Evolutionary conservation across 495 filamentous ascomycete species (phyloP), one percentile per base, ranked within the genome.

Genomic region (Glonium stellatum): DNA sequence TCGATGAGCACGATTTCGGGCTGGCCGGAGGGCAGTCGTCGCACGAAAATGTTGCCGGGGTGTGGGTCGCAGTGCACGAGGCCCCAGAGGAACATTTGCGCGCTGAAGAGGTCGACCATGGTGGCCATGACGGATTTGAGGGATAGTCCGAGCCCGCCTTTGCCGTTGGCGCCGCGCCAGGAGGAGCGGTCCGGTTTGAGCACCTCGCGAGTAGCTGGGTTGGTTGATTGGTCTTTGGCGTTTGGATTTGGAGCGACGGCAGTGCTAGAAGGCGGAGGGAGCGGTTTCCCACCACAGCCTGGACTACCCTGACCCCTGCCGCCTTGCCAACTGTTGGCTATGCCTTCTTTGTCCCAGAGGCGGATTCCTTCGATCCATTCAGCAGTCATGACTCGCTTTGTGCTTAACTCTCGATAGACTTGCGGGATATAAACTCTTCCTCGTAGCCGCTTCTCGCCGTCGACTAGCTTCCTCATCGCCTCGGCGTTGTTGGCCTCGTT

Each of bases 301-400:
- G 89, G 87, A 56, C 86, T 91, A 1, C 87, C 89, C 59, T 81
- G 71, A 12, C 84, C 81, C 77, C 83, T 81, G 21, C 89, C 87
- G 22, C 90, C 90, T 35, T 82, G 70, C 91, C 93, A 97, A 1
- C 80, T 75, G 9, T 77, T 76, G 0, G 81, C 86, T 61, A 96
- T 84, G 19, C 85, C 76, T 1, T 87, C 81, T 64, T 92, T 95
- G 61, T 97, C 90, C 87, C 90, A 95, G 8, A 98, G 77, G 19
- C 90, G 80, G 1, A 96, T 82, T 18, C 92, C 92, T 71, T 98
- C 93, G 53, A 98, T 90, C 93, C 93, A 98, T 69, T 98, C 92
- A 1, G 93, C 89, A 1, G 93, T 95, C 78, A 98, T 86, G 19
- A 98, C 85, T 21, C 93, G 82, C 63, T 78, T 86, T 9, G 88